Conservation (phyloP, 805 yeast genomes). For the Komagataella kurtzmanii region DNA sequence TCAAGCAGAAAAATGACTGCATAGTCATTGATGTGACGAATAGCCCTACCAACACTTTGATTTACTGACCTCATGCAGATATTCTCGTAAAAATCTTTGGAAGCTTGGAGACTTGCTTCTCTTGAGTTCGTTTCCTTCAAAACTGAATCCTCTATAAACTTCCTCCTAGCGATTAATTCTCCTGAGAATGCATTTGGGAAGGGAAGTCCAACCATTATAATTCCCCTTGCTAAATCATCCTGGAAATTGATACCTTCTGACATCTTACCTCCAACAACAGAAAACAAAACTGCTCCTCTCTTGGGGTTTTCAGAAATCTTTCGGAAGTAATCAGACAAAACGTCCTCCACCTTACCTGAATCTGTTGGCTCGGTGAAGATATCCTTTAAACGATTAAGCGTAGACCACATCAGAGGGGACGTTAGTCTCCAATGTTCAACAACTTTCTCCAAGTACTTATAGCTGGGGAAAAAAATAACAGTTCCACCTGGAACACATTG, state of each 20-base stretch:
- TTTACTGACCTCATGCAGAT: slow-evolving; percentile 85
- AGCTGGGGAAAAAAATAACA: slow-evolving; percentile 80
- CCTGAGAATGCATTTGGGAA: slow-evolving; percentile 79
- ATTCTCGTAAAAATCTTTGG: slow-evolving; percentile 59
- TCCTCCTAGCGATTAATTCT: slow-evolving; percentile 60
- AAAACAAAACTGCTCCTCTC: slow-evolving; percentile 54
- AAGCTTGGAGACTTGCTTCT: slow-evolving; percentile 30
- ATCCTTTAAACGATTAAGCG: slow-evolving; percentile 25
- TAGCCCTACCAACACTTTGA: slow-evolving; percentile 87
- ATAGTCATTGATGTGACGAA: slow-evolving; percentile 72
- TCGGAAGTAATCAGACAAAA: slow-evolving; percentile 36
- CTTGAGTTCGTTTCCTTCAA: slow-evolving; percentile 32
- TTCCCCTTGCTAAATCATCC: slow-evolving; percentile 77
- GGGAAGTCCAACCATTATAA: slow-evolving; percentile 79
- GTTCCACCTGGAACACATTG: slow-evolving; percentile 53
- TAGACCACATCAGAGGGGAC: slow-evolving; percentile 13
- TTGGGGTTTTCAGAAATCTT: slow-evolving; percentile 17
- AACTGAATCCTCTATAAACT: slow-evolving; percentile 43
- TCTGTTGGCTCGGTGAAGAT: slow-evolving; percentile 44
- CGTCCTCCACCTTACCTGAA: slow-evolving; percentile 25
- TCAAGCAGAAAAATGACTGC: slow-evolving; percentile 67
- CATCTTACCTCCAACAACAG: slow-evolving; percentile 87
- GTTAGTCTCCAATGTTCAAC: slow-evolving; percentile 35
- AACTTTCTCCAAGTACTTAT: slow-evolving; percentile 48
- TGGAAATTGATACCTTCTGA: slow-evolving; percentile 92